A percentile compares a stretch with the other conserved stretches of the same genome.
Conservation (phyloP, 1,284 basidiomycete genomes). For the Rhodofomes roseus region DNA sequence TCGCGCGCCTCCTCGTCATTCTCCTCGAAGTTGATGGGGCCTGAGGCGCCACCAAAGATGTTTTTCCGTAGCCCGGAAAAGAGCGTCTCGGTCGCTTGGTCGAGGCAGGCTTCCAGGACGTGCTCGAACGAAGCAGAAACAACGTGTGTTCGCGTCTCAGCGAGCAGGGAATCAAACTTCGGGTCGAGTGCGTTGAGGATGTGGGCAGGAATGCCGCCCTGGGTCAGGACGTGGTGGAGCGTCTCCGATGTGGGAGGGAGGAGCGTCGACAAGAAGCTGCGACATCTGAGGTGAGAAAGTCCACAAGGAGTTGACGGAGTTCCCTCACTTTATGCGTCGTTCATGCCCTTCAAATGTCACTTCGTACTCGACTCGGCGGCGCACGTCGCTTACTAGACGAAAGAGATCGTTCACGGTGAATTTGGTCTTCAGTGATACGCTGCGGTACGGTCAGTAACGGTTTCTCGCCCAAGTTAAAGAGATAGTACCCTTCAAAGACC, state of each 20-base stretch:
- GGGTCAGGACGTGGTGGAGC: conserved; percentile 62
- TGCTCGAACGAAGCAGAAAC: conserved; percentile 65
- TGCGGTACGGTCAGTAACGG: conserved; percentile 24
- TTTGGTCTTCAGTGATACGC: conserved; percentile 77
- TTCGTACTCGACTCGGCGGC: conserved; percentile 71
- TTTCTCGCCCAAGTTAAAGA: conserved; percentile 9
- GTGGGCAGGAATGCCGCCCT: conserved; percentile 47
- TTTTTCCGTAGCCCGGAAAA: conserved; percentile 52
- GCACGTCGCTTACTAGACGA: conserved; percentile 64
- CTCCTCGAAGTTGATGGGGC: conserved; percentile 13
- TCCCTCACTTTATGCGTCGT: conserved; percentile 46
- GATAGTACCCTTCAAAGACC: conserved; percentile 71
- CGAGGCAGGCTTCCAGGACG: conserved; percentile 67
- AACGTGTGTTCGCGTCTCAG: conserved; percentile 65
- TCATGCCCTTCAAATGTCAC: conserved; percentile 60
- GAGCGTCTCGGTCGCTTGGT: conserved; percentile 57
- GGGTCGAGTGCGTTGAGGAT: conserved; percentile 36
- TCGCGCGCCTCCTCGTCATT: conserved; percentile 22
- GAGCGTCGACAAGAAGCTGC: conserved; percentile 70
- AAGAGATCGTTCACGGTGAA: conserved; percentile 67
- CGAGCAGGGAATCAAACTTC: conserved; percentile 59
- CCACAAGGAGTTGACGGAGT: conserved; percentile 16
- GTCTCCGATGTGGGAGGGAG: conserved; percentile 69
- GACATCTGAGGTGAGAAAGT: not conserved
- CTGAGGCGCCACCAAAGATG: conserved; percentile 41